Evolutionary conservation across 371 early-diverging fungal genomes (phyloP).

Genomic region (Syncephalis fuscata): DNA sequence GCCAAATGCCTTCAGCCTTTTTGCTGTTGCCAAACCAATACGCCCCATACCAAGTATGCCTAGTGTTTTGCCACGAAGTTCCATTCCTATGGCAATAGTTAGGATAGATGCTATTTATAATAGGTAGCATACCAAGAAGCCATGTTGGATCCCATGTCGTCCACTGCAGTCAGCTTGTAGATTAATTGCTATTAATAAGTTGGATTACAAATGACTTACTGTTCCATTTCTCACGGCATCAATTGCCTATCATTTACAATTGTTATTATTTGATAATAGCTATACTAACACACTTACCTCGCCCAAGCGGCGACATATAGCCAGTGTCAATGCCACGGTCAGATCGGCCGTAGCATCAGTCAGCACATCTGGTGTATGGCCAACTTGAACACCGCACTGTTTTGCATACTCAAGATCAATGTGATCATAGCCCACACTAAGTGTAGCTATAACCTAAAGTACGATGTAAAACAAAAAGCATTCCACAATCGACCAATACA

Average conservation of each 20-base stretch:
- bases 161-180: too few species aligned
- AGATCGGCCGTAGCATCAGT: constrained; percentile 81
- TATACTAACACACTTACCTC: background rate
- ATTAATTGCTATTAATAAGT: too few species aligned
- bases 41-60: constrained; percentile 77
- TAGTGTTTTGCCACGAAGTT: constrained; percentile 31
- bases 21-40: constrained; percentile 61
- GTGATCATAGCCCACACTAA: constrained; percentile 78
- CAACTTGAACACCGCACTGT: constrained; percentile 33
- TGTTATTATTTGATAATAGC: too few species aligned
- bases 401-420: constrained; percentile 34
- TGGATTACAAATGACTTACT: too few species aligned
- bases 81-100: too few species aligned
- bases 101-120: background rate
- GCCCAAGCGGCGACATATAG: constrained; percentile 32
- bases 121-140: constrained; percentile 33
- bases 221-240: too few species aligned
- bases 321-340: constrained; percentile 51
- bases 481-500: too few species aligned
- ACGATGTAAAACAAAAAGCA: too few species aligned
- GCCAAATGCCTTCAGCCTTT: constrained; percentile 52
- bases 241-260: background rate
- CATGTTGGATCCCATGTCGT: constrained; percentile 47
- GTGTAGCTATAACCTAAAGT: constrained; percentile 35
- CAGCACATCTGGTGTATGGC: constrained; percentile 73